Evolutionary conservation across 2,329 filamentous ascomycete species (phyloP), one percentile per base, ranked within the genome.

Genomic region (Elsinoe arachidis): DNA sequence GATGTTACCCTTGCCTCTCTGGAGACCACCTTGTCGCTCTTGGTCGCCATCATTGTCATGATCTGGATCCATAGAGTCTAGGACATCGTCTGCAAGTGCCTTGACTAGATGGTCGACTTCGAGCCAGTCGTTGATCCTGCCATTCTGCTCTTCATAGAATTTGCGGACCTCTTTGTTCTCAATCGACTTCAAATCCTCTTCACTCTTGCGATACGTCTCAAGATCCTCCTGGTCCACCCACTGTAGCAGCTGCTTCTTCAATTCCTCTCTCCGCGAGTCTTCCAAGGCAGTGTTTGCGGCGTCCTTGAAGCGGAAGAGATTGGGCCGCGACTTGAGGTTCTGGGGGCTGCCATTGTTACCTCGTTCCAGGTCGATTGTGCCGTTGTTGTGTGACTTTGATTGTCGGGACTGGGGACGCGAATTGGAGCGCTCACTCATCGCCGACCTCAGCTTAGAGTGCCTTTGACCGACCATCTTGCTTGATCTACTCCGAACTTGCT

Each of bases 31-130:
- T 5, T 73, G 69, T 15, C 78, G 70, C 62, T 83, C 81, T 5
- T 72, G 71, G n/a, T 78, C 67, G 2, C 81, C 80, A 62, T 83
- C 80, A 30, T 76, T 71, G 60, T 83, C 80, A 1, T 76, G 71
- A 56, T 83, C 81, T 1, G 80, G 80, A 59, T 80, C 74, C 74
- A 83, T 81, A 41, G 75, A 78, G 58, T 83, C 81, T n/a, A 83
- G 71, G 6, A 83, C 76, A 62, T 83, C 79, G 63, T 82, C 80
- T 10, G 80, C 77, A 38, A 83, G 72, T 21, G 75, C 74, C 60
- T 74, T 75, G 43, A 83, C 80, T 5, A 82, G 72, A 35, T 78
- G 76, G 66, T 83, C 80, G 34, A 83, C 78, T 65, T 83, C 79
- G 10, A 80, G 67, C 80, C 79, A 82, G 61, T 81, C 79, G 60